Conservation (phyloP, 495 filamentous ascomycete genomes). For the Podospora pseudocomata region DNA sequence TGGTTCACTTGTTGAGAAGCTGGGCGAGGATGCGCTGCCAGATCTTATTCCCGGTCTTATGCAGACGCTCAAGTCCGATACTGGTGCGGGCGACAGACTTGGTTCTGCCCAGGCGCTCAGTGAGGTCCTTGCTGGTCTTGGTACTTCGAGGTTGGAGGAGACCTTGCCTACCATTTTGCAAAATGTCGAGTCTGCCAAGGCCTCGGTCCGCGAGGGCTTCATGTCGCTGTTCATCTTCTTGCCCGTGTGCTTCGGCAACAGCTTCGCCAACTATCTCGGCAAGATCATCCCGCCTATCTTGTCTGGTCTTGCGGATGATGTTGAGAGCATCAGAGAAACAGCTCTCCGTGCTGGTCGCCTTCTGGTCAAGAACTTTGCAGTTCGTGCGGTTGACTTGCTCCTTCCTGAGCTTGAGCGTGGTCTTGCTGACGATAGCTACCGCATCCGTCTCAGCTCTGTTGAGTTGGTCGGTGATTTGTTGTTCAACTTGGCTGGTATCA, state of each 20-base stretch:
- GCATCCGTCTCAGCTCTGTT: constrained; percentile 94
- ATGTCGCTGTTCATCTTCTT: constrained; percentile 99
- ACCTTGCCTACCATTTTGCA: constrained; percentile 94
- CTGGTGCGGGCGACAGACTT: constrained; percentile 88
- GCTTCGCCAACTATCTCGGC: constrained; percentile 92
- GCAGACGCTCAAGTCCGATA: constrained; percentile 94
- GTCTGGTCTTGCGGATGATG: constrained; percentile 88
- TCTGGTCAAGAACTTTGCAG: constrained; percentile 96
- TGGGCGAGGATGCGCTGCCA: constrained; percentile 93
- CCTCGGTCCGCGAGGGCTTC: constrained; percentile 91
- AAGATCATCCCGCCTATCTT: constrained; percentile 96
- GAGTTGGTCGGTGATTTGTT: constrained; percentile 94
- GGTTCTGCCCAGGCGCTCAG: constrained; percentile 96
- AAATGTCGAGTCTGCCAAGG: constrained; percentile 87
- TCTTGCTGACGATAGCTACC: constrained; percentile 90
- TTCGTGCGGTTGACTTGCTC: constrained; percentile 87
- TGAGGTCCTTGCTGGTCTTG: constrained; percentile 92
- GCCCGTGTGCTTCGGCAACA: constrained; percentile 97
- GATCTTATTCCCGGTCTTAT: constrained; percentile 97
- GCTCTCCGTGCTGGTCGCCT: constrained; percentile 88
- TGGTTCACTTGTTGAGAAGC: constrained; percentile 91
- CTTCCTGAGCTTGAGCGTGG: constrained; percentile 93
- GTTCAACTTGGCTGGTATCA: constrained; percentile 97
- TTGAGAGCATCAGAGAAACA: constrained; percentile 92
- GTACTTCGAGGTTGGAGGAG: constrained; percentile 88